Evolutionary conservation across 192 early-diverging fungal genomes (phyloP), one percentile per base, ranked within the genome.

Genomic region (Chytriomyces confervae): DNA sequence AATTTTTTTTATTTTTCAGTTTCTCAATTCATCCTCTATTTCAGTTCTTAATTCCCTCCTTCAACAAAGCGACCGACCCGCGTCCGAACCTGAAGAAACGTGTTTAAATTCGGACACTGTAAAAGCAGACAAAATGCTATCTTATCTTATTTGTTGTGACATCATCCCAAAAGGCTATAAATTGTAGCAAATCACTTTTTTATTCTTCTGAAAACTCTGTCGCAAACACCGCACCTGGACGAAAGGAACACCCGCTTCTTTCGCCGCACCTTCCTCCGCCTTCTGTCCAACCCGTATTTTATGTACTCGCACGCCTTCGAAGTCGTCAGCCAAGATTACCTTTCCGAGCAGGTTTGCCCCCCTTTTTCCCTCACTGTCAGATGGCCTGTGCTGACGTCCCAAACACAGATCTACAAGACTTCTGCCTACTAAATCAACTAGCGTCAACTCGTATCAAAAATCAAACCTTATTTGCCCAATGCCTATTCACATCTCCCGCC

Each of bases 251-350:
- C 36, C 36, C 36, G 36, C 36, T 36, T 36, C 47, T 13, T 16
- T 18, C 69, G 29, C 69, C 27, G 45, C 66, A 16, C 43, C 44
- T 47, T 36, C 16, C 27, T 6, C 13, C 50, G 20, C 29, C 27
- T 13, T 48, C 49, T 23, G 5, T 70, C 69, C 13, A 16, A 13
- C 45, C 66, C 27, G 47, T 20, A 48, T 16, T 70, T 70, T 70
- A 70, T 70, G 69, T 83, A 83, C 62, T 36, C 16, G 9, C 95
- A 96, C 93, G 88, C 89, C 73, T 87, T 85, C 78, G 95, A 96
- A 89, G 94, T 88, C 83, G 91, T 91, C 85, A 92, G 91, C 79
- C 87, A 92, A 82, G 94, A 96, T 88, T 96, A 96, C 87, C 91
- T 95, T 84, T 88, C 92, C 85, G 94, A 96, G 84, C 94, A 95